Base-by-base conservation (phyloP, 2,329 filamentous ascomycete species). In the Xylaria sp. region DNA sequence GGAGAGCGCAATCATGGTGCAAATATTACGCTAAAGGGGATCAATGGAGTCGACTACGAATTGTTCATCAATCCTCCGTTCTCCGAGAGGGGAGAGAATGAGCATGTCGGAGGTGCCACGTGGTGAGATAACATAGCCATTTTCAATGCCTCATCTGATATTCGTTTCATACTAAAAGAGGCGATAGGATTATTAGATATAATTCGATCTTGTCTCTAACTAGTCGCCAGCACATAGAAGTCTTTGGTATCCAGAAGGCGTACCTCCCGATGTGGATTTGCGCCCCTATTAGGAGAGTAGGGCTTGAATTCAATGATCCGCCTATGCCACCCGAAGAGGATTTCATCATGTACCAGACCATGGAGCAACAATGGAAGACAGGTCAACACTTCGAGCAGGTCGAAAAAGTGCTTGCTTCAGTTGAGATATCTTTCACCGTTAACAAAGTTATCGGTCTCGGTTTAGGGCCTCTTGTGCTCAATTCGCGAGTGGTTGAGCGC, bases 201-300 rank as follows among this genome's bases (percentile, higher is more conserved):
- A 23, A 50, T 23, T 69, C 72, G 46, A 65, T 72, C 41, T 54
- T 23, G 46, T 48, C 15, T 46, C 63, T 74, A 34, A 74, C 66
- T 60, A 61, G n/a, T 55, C 44, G 18, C 63, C 34, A 23, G 57
- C 4, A 66, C 28, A 59, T 66, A 12, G 63, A 63, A 55, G 31
- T 39, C 9, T 72, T 69, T 28, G 9, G 46, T 44, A 57, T 67
- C 28, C 18, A 71, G 44, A 64, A 48, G 4, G 69, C 68, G 34
- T 71, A 74, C 57, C 71, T 72, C 50, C 71, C 73, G 23, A 73
- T 74, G 73, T 39, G 52, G 56, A 73, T 73, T 70, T 18, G 9
- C 46, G 63, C 70, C 55, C 34, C 44, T 50, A 67, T 67, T 50
- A 69, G 58, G 56, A 23, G 48, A 60, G 9, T 9, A 54, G 48